These are phyloP conservation scores for Hysterium pulicare DNA, from an alignment of 2,329 filamentous ascomycete genomes.

Conservation along the genomic window DNA sequence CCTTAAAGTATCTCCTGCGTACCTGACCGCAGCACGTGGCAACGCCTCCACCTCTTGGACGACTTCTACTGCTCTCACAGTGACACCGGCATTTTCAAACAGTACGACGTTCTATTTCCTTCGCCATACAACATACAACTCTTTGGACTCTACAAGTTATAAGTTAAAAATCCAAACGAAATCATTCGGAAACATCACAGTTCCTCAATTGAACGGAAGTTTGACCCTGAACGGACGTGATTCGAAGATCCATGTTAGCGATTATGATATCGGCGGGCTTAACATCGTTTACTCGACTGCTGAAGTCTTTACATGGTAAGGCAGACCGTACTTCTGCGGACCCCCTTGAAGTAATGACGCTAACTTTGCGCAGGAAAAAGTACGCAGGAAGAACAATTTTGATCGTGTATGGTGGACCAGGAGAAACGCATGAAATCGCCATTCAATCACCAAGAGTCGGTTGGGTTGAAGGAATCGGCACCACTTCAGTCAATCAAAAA, in stretches of 20 bases:
- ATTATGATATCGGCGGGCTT: slow-evolving; percentile 61
- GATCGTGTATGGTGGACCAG: slow-evolving; percentile 61
- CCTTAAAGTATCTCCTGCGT: slow-evolving; percentile 67
- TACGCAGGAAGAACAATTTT: slow-evolving; percentile 58
- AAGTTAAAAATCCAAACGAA: slow-evolving; percentile 61
- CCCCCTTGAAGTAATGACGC: neutral
- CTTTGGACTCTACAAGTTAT: slow-evolving; percentile 56
- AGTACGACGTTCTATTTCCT: slow-evolving; percentile 61
- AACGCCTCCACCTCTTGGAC: slow-evolving; percentile 30
- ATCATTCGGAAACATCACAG: slow-evolving; percentile 50
- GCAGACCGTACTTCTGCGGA: neutral
- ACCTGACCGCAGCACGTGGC: slow-evolving; percentile 51
- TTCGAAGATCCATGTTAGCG: slow-evolving; percentile 64
- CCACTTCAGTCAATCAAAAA: slow-evolving; percentile 28
- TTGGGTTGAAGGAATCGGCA: slow-evolving; percentile 41
- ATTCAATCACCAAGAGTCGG: slow-evolving; percentile 38
- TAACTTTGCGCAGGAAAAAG: slow-evolving; percentile 61
- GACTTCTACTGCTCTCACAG: slow-evolving; percentile 49
- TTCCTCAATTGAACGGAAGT: slow-evolving; percentile 57
- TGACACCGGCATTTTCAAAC: slow-evolving; percentile 58
- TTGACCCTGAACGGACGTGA: slow-evolving; percentile 62
- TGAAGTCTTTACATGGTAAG: slow-evolving; percentile 61
- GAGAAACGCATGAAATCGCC: slow-evolving; percentile 62
- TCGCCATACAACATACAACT: slow-evolving; percentile 65
- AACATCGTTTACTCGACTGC: slow-evolving; percentile 65